A percentile compares a stretch with the other conserved stretches of the same genome.
Conservation (phyloP, 2,329 filamentous ascomycete species). For the Clathrospora elynae region DNA sequence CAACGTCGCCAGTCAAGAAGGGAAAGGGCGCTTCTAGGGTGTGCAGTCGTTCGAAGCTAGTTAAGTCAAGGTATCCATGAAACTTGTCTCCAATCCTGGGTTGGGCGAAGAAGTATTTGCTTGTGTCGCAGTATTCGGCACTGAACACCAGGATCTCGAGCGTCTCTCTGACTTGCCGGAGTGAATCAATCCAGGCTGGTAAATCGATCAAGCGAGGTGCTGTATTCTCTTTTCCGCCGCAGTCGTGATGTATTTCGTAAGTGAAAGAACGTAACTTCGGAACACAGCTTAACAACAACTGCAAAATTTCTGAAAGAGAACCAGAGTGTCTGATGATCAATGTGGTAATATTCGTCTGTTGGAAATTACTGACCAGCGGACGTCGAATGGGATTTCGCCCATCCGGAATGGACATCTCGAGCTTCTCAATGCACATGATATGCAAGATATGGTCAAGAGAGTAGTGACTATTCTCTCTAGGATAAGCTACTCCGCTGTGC, state of each 20-base stretch:
- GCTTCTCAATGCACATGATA: conserved; percentile 16
- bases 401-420: conserved; percentile 24
- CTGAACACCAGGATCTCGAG: conserved; percentile 28
- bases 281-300: conserved; percentile 15
- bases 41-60: conserved; percentile 25
- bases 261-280: conserved; percentile 31
- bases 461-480: background rate
- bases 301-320: conserved; percentile 8
- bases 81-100: conserved; percentile 22
- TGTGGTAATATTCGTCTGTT: conserved; percentile 25
- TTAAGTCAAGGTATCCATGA: conserved; percentile 31
- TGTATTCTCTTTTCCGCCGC: conserved; percentile 4
- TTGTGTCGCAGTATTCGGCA: conserved; percentile 29
- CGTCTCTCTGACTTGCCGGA: conserved; percentile 16
- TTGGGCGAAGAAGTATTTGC: conserved; percentile 26
- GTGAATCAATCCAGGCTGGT: conserved; percentile 21
- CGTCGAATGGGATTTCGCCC: background rate
- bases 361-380: conserved; percentile 5
- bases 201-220: conserved; percentile 22
- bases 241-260: conserved; percentile 31
- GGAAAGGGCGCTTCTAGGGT: conserved; percentile 33
- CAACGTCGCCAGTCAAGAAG: conserved; percentile 32
- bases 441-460: conserved; percentile 22
- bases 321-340: conserved; percentile 28
- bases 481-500: conserved; percentile 20